Percentiles rank a stretch among this genome's conserved stretches.
Evolutionary conservation across 1,139 yeast species (phyloP).

Genomic region (Yamadazyma spencermartinsiae): DNA sequence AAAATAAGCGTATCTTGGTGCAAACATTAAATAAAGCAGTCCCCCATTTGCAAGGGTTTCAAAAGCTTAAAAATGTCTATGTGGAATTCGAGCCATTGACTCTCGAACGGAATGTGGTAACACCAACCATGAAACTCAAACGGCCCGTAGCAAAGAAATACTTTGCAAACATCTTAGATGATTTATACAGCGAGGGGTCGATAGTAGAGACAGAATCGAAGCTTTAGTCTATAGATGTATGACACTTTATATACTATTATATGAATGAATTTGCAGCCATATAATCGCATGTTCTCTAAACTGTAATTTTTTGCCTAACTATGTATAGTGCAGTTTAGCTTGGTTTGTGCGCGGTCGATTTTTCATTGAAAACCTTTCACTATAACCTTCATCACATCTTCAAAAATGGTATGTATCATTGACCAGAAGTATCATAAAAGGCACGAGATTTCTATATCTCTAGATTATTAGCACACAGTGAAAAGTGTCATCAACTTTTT

Average conservation of each 20-base stretch:
- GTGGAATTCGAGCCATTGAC: slow-evolving; percentile 68
- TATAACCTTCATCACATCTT: too few species aligned
- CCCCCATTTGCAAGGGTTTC: slow-evolving; percentile 48
- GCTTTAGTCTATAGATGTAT: neutral
- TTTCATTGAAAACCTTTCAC: too few species aligned
- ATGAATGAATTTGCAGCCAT: neutral
- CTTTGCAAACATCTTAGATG: slow-evolving; percentile 48
- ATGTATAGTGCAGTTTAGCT: too few species aligned
- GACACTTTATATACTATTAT: neutral
- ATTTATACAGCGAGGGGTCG: slow-evolving; percentile 61
- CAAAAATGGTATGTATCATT: too few species aligned
- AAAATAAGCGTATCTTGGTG: slow-evolving; percentile 29
- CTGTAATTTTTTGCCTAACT: neutral
- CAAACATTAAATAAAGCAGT: slow-evolving; percentile 26
- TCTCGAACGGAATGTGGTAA: slow-evolving; percentile 60
- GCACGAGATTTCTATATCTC: too few species aligned
- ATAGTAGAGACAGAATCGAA: slow-evolving; percentile 14
- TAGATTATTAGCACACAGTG: too few species aligned
- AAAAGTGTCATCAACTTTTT: too few species aligned
- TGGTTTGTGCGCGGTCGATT: too few species aligned
- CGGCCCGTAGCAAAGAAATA: slow-evolving; percentile 57
- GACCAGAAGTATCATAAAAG: too few species aligned
- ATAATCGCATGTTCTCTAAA: too few species aligned
- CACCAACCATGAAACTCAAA: slow-evolving; percentile 77
- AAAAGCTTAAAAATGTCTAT: slow-evolving; percentile 60